Percentiles rank a stretch among this genome's conserved stretches.
Conservation (phyloP, 306 rosid species). For the Abrus pulchellus region DNA sequence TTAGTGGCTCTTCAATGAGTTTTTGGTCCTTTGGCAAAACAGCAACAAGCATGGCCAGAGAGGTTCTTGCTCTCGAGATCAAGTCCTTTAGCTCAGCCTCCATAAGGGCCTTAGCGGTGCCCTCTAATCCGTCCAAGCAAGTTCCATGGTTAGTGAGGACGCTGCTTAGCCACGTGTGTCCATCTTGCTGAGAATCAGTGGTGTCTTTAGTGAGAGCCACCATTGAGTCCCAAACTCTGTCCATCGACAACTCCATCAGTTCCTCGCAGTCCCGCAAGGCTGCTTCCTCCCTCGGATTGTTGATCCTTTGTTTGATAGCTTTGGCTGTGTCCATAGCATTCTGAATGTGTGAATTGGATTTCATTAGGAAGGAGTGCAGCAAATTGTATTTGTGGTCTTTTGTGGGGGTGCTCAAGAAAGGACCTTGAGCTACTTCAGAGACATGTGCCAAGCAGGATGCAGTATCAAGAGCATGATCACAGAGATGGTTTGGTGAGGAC, state of each 20-base stretch:
- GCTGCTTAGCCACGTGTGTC: conserved; percentile 76
- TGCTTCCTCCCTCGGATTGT: conserved; percentile 51
- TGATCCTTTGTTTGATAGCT: conserved; percentile 44
- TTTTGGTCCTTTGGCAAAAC: conserved; percentile 39
- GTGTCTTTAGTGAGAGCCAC: conserved; percentile 47
- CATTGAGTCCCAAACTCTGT: conserved; percentile 61
- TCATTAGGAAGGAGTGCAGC: conserved; percentile 31
- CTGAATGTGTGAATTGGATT: conserved; percentile 39
- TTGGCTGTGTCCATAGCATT: conserved; percentile 44
- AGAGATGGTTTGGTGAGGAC: conserved; percentile 24
- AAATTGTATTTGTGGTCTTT: conserved; percentile 14
- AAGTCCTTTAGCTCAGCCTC: conserved; percentile 57
- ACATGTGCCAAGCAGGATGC: conserved; percentile 59
- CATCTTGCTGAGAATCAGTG: conserved; percentile 49
- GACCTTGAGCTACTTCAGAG: conserved; percentile 43
- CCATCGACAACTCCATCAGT: conserved; percentile 61
- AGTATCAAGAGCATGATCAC: conserved; percentile 55
- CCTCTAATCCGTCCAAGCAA: conserved; percentile 73
- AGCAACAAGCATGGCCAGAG: conserved; percentile 59
- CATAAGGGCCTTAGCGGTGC: conserved; percentile 25
- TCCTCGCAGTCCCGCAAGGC: conserved; percentile 63
- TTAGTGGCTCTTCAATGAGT: conserved; percentile 9
- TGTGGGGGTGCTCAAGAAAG: neutral
- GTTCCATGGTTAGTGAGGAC: conserved; percentile 81
- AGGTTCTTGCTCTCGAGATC: conserved; percentile 59